Percentiles rank a stretch among this genome's conserved stretches.
Evolutionary conservation across 2,329 filamentous ascomycete genomes (phyloP).

Genomic region (Chaetomium globosum): DNA sequence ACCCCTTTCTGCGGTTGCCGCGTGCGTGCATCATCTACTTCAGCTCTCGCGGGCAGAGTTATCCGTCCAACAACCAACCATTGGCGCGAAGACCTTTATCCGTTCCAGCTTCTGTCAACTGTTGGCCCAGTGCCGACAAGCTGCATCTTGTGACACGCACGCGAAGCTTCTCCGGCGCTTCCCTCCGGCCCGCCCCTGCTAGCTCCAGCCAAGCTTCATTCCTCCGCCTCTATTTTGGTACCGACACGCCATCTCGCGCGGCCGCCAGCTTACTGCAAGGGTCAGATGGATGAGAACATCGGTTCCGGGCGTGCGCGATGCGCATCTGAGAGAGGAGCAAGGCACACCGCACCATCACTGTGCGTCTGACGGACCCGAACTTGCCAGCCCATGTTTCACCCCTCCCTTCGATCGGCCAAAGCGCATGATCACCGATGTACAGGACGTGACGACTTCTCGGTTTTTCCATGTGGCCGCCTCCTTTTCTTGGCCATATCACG

Average conservation of each 20-base stretch:
- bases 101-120: not conserved
- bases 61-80: not conserved
- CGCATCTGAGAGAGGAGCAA: not conserved
- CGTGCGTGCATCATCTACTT: conserved; percentile 7
- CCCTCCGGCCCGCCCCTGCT: conserved; percentile 1
- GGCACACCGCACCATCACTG: not conserved
- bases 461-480: conserved; percentile 13
- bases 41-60: conserved; percentile 11
- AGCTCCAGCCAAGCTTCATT: not conserved
- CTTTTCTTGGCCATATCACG: conserved; percentile 4
- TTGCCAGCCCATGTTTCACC: conserved; percentile 31
- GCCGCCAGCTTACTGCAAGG: not conserved
- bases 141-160: conserved; percentile 9
- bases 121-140: not conserved
- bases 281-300: not conserved
- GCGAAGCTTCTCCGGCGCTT: not conserved
- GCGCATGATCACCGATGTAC: conserved; percentile 30
- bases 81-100: not conserved
- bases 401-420: conserved; percentile 16
- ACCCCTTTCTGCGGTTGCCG: conserved; percentile 5
- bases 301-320: not conserved
- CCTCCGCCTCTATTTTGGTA: not conserved
- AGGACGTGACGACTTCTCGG: not conserved
- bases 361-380: not conserved
- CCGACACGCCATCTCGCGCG: not conserved